Percentiles rank a stretch among this genome's conserved stretches.
Evolutionary conservation across 2,329 filamentous ascomycete genomes (phyloP).

Genomic region (Blumeria hordei): DNA sequence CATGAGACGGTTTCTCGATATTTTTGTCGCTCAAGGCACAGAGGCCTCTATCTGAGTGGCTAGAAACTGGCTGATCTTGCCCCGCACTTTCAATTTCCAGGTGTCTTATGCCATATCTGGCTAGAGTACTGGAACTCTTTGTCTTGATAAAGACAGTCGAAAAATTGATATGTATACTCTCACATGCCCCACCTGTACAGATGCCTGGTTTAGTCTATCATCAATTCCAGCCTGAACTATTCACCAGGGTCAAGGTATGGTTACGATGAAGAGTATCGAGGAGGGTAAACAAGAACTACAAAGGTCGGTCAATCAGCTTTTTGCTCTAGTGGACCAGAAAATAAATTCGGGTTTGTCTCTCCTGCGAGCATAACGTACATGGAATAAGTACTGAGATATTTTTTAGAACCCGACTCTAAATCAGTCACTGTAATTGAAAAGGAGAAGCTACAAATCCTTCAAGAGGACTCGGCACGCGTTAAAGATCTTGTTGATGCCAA

Average conservation of each 20-base stretch:
- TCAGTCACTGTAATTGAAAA: slow-evolving; percentile 3
- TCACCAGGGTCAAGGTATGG: too few relatives aligned
- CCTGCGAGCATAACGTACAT: background rate
- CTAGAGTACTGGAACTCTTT: too few relatives aligned
- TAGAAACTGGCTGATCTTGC: too few relatives aligned
- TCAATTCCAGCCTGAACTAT: background rate
- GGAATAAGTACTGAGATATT: background rate
- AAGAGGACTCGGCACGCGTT: slow-evolving; percentile 3
- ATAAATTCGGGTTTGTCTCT: slow-evolving; percentile 7
- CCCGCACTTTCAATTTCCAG: too few relatives aligned
- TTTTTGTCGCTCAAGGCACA: too few relatives aligned
- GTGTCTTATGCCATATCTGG: too few relatives aligned
- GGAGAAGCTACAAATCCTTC: slow-evolving; percentile 6
- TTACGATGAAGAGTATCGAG: slow-evolving; percentile 11
- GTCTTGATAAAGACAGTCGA: too few relatives aligned
- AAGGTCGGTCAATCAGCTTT: slow-evolving; percentile 8
- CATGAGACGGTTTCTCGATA: too few relatives aligned
- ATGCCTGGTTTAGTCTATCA: too few relatives aligned
- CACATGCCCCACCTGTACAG: too few relatives aligned
- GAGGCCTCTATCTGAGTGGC: too few relatives aligned
- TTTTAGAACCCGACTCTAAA: slow-evolving; percentile 7
- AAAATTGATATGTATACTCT: too few relatives aligned
- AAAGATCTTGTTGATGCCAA: slow-evolving; percentile 6
- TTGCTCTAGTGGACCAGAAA: slow-evolving; percentile 7
- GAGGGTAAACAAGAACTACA: slow-evolving; percentile 9